Conservation (phyloP, 306 rosid species). For the Alnus rubra region DNA sequence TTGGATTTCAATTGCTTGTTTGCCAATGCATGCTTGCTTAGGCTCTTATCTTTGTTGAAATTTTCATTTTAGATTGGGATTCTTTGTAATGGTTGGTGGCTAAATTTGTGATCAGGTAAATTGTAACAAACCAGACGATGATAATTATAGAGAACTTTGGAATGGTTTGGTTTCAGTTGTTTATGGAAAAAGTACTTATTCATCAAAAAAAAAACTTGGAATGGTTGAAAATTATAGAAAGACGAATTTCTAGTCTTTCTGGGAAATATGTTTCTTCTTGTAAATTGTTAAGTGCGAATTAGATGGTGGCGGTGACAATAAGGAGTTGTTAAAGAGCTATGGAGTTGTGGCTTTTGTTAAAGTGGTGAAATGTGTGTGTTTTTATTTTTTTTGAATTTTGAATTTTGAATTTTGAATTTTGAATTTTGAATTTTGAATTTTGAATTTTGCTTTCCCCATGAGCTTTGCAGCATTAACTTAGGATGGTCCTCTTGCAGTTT, state of each 20-base stretch:
- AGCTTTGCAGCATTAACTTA: not conserved
- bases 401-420: not conserved
- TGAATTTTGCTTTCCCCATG: constrained; percentile 3
- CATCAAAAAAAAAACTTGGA: not conserved
- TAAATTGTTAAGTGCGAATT: not conserved
- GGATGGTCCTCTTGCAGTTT: not conserved
- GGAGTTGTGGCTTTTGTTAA: not conserved
- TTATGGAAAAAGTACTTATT: too few species aligned
- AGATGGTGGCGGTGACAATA: not conserved
- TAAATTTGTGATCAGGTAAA: not conserved
- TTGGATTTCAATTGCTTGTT: not conserved
- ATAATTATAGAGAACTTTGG: not conserved
- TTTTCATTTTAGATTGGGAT: not conserved
- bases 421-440: not conserved
- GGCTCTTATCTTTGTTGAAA: not conserved
- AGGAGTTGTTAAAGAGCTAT: not conserved
- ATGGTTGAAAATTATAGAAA: not conserved
- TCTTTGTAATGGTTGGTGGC: not conserved
- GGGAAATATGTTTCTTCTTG: not conserved
- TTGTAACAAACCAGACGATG: not conserved
- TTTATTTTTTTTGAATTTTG: not conserved
- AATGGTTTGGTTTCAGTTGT: too few species aligned
- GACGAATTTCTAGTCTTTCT: not conserved
- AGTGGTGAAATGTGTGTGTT: not conserved
- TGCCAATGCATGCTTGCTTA: not conserved